These are phyloP conservation scores for Cladosporium colombiae DNA, from an alignment of 2,329 filamentous ascomycete genomes.

Conservation along the genomic window DNA sequence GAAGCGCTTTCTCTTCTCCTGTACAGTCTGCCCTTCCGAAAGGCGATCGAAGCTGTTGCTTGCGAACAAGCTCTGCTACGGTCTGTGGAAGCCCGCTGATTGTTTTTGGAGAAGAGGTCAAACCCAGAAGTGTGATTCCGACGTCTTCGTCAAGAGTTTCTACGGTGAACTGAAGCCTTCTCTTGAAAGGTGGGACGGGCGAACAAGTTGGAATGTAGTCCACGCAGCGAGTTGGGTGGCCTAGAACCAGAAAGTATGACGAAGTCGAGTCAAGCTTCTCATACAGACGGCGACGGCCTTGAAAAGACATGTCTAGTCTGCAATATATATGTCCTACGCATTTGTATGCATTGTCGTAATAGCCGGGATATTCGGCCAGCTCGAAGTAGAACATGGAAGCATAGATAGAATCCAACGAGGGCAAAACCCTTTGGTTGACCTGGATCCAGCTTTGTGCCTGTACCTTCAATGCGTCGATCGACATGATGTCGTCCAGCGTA, in stretches of 20 bases:
- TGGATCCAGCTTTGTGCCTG: conserved; percentile 20
- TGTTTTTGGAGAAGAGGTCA: conserved; percentile 21
- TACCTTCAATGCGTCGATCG: conserved; percentile 23
- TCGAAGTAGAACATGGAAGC: conserved; percentile 31
- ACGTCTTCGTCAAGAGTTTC: conserved; percentile 21
- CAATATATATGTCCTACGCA: conserved; percentile 26
- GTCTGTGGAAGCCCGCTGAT: conserved; percentile 26
- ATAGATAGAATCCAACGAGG: conserved; percentile 25
- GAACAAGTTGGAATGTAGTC: conserved; percentile 14
- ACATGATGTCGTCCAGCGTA: conserved; percentile 26
- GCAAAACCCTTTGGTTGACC: conserved; percentile 8
- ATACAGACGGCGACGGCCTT: conserved; percentile 21
- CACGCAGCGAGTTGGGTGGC: conserved; percentile 22
- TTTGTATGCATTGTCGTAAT: conserved; percentile 9
- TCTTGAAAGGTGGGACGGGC: conserved; percentile 18
- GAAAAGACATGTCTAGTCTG: conserved; percentile 20
- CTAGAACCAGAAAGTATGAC: conserved; percentile 25
- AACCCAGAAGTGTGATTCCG: conserved; percentile 22
- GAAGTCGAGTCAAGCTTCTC: conserved; percentile 17
- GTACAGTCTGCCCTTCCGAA: conserved; percentile 24
- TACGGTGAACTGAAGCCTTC: conserved; percentile 19
- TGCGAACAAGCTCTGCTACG: conserved; percentile 18
- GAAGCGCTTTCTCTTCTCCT: conserved; percentile 17
- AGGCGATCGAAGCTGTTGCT: conserved; percentile 23
- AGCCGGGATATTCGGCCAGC: conserved; percentile 22